A percentile compares a stretch with the other conserved stretches of the same genome.
Evolutionary conservation across 768 basidiomycete genomes (phyloP).

Genomic region (Mycena floridula): DNA sequence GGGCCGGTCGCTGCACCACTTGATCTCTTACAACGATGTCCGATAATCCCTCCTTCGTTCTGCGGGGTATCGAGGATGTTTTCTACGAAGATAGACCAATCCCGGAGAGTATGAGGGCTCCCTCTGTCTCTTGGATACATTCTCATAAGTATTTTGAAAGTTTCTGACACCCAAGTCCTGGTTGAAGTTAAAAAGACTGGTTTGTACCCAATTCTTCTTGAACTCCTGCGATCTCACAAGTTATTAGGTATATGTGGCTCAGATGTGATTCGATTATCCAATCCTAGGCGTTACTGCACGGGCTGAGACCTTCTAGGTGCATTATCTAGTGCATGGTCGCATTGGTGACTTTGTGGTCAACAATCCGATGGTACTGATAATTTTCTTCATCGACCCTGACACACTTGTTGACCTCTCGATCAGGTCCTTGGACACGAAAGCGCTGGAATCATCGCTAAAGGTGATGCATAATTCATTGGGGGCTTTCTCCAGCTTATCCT

Average conservation of each 20-base stretch:
- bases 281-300: slow-evolving; percentile 5
- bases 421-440: slow-evolving; percentile 97
- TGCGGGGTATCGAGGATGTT: slow-evolving; percentile 62
- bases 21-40: slow-evolving; percentile 52
- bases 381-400: too few relatives aligned
- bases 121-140: neutral
- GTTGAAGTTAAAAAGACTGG: slow-evolving; percentile 92
- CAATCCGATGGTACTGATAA: slow-evolving; percentile 80
- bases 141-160: slow-evolving; percentile 24
- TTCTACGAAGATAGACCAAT: slow-evolving; percentile 71
- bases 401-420: too few relatives aligned
- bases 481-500: neutral
- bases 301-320: slow-evolving; percentile 41
- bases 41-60: slow-evolving; percentile 76
- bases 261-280: slow-evolving; percentile 45
- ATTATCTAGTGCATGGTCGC: slow-evolving; percentile 72
- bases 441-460: slow-evolving; percentile 68
- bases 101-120: slow-evolving; percentile 49
- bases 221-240: slow-evolving; percentile 2
- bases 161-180: slow-evolving; percentile 72
- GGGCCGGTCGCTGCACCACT: too few relatives aligned
- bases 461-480: slow-evolving; percentile 27
- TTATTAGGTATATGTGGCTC: slow-evolving; percentile 81
- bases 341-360: slow-evolving; percentile 79
- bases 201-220: slow-evolving; percentile 20